Evolutionary conservation across 768 basidiomycete species (phyloP).

Genomic region (Lentinula sp.): DNA sequence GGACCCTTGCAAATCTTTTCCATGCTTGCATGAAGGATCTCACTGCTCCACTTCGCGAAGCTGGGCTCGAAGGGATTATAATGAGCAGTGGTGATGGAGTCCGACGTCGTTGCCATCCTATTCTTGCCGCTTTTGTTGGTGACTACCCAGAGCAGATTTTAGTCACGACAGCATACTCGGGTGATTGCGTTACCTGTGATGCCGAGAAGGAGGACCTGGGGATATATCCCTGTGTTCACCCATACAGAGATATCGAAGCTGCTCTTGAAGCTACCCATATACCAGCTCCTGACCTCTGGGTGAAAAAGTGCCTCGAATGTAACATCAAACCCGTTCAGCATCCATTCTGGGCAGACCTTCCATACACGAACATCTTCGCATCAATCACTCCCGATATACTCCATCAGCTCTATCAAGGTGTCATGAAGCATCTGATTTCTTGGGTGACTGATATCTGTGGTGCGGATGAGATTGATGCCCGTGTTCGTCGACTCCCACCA

Average conservation of each 20-base stretch:
- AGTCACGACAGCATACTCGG: conserved; percentile 10
- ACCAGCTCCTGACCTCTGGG: neutral
- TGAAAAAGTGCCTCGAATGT: conserved; percentile 3
- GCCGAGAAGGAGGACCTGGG: conserved; percentile 3
- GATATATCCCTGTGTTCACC: neutral
- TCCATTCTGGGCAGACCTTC: conserved; percentile 20
- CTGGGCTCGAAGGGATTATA: conserved; percentile 2
- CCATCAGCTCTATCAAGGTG: conserved; percentile 21
- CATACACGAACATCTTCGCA: conserved; percentile 15
- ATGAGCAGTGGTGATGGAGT: conserved; percentile 20
- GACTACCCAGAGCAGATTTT: conserved; percentile 15
- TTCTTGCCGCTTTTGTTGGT: neutral
- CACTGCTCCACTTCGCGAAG: conserved; percentile 12
- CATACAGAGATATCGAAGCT: neutral
- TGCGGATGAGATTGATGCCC: no score
- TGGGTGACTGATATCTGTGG: no score
- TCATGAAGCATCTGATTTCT: no score
- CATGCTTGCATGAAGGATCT: conserved; percentile 19
- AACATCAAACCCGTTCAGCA: conserved; percentile 14
- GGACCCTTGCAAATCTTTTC: conserved; percentile 19
- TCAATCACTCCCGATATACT: conserved; percentile 19
- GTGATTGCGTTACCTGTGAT: conserved; percentile 11
- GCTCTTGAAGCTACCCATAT: neutral
- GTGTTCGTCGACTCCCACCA: no score
- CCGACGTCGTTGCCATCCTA: no score